Conservation (phyloP, 371 early-diverging fungal species). For the Mucor ambiguus region DNA sequence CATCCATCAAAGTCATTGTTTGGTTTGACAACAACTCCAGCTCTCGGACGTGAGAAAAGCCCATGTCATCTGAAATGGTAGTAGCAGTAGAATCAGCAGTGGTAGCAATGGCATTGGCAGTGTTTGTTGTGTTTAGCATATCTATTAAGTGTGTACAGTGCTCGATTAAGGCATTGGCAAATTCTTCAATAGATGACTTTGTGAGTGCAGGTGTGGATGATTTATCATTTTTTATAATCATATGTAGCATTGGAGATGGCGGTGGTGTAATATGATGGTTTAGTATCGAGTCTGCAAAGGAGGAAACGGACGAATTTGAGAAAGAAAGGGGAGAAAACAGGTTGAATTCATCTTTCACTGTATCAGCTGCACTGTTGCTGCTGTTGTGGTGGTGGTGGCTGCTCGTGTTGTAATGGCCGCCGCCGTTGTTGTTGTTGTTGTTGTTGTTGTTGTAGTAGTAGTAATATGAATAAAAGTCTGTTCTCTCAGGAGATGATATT, state of each 20-base stretch:
- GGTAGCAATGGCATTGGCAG: not conserved
- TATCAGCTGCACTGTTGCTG: not conserved
- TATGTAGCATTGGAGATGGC: slow-evolving; percentile 10
- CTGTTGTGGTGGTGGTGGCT: slow-evolving; percentile 6
- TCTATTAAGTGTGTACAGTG: slow-evolving; percentile 7
- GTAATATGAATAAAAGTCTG: slow-evolving; percentile 17
- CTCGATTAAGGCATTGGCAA: slow-evolving; percentile 7
- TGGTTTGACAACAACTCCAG: slow-evolving; percentile 6
- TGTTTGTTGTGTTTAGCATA: not conserved
- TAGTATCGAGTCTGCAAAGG: slow-evolving; percentile 11
- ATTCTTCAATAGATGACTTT: slow-evolving; percentile 8
- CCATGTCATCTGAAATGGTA: not conserved
- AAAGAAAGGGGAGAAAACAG: slow-evolving; percentile 26
- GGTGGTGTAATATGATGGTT: slow-evolving; percentile 7
- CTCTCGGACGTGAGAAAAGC: slow-evolving; percentile 17
- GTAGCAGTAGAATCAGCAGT: not conserved
- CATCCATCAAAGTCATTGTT: slow-evolving; percentile 1
- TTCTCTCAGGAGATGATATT: slow-evolving; percentile 24
- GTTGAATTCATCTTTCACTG: slow-evolving; percentile 1
- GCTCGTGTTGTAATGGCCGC: not conserved
- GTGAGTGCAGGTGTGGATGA: not conserved
- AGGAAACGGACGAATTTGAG: slow-evolving; percentile 18
- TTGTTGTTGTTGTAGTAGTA: slow-evolving; percentile 4
- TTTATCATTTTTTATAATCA: not conserved
- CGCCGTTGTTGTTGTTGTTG: too few species aligned